phyloP scores from a whole-genome alignment of 75 land plant genomes.

The Azolla pinnata region DNA sequence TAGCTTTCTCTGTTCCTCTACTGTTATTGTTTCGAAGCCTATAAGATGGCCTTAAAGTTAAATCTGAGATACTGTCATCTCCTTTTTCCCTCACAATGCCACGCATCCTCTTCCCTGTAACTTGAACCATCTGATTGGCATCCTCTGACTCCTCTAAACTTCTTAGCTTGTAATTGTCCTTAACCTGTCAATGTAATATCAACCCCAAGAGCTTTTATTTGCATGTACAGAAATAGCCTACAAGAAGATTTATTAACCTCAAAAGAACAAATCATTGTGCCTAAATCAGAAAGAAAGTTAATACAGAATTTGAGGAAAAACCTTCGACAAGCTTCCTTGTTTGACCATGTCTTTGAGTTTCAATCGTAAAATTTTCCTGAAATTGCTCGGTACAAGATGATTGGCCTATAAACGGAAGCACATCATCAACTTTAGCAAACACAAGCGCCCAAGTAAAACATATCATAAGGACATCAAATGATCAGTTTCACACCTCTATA shows the following conservation, averaged over 20 bases:
- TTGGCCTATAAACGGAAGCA: conserved; percentile 30
- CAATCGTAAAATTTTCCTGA: conserved; percentile 37
- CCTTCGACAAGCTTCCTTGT: conserved; percentile 54
- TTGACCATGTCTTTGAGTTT: conserved; percentile 45
- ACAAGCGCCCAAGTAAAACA: too few relatives aligned
- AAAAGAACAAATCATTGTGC: too few relatives aligned
- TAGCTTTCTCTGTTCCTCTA: conserved; percentile 1
- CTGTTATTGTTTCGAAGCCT: background rate
- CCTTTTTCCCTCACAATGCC: background rate
- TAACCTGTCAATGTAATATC: too few relatives aligned
- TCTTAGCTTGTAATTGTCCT: conserved; percentile 23
- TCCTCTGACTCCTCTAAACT: background rate
- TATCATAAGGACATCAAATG: background rate
- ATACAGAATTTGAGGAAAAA: too few relatives aligned
- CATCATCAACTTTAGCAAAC: too few relatives aligned
- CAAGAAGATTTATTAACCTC: too few relatives aligned
- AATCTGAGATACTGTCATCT: background rate
- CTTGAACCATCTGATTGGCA: background rate
- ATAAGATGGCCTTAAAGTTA: background rate
- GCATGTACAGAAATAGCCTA: too few relatives aligned
- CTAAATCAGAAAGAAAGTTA: too few relatives aligned
- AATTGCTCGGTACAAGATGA: conserved; percentile 51
- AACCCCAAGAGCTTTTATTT: too few relatives aligned
- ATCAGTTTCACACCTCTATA: conserved; percentile 51
- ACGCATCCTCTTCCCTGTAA: background rate